phyloP scores from a whole-genome alignment of 345 rosid species.

The Eutrema heterophyllum region DNA sequence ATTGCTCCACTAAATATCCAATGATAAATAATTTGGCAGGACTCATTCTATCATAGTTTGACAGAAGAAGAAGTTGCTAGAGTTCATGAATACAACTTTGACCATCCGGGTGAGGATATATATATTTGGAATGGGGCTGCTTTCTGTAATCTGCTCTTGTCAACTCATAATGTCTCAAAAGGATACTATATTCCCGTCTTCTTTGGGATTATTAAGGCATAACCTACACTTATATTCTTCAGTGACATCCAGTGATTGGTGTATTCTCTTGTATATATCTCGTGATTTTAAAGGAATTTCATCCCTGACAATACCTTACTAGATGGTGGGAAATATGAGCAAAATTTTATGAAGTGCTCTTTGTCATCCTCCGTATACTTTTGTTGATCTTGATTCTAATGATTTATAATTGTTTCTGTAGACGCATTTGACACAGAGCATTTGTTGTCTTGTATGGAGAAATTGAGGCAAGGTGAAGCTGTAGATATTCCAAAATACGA shows the following conservation, averaged over 20 bases:
- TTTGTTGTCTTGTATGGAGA: slow-evolving; percentile 75
- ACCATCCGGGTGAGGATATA: slow-evolving; percentile 90
- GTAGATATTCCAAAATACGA: slow-evolving; percentile 95
- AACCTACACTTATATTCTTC: neutral
- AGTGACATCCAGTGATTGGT: neutral
- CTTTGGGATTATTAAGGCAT: neutral
- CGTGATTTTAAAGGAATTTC: neutral
- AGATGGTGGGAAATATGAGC: slow-evolving; percentile 7
- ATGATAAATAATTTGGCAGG: slow-evolving; percentile 56
- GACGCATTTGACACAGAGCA: slow-evolving; percentile 93
- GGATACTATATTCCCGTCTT: neutral
- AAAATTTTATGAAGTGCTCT: neutral
- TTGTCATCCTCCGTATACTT: neutral
- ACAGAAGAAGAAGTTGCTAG: slow-evolving; percentile 75
- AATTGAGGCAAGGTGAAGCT: slow-evolving; percentile 78
- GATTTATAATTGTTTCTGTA: slow-evolving; percentile 33
- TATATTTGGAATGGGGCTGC: slow-evolving; percentile 24
- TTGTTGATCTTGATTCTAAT: neutral
- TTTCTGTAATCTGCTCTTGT: slow-evolving; percentile 6
- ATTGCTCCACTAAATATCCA: neutral
- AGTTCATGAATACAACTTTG: slow-evolving; percentile 98
- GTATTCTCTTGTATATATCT: neutral
- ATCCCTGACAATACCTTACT: neutral
- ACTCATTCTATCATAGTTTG: slow-evolving; percentile 96
- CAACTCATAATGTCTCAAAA: neutral